phyloP scores from a whole-genome alignment of 2,329 filamentous ascomycete species.

The Ascochyta koolunga region DNA sequence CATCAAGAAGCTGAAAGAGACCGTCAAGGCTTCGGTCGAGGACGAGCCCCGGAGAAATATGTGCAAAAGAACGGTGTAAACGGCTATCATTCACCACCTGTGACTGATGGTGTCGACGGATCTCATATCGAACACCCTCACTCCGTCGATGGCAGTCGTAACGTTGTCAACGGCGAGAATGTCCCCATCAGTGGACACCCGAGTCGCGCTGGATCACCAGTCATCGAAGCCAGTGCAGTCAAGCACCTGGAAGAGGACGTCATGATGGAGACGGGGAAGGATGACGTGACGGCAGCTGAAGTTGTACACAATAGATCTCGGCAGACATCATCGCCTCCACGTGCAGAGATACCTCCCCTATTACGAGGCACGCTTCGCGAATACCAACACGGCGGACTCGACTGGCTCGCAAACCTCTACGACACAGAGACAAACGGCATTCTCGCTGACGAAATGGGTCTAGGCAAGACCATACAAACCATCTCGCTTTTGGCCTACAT shows the following conservation, averaged over 20 bases:
- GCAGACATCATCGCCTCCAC: conserved; percentile 37
- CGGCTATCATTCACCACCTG: conserved; percentile 47
- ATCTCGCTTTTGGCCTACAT: conserved; percentile 92
- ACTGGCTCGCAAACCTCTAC: conserved; percentile 95
- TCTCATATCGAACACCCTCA: conserved; percentile 41
- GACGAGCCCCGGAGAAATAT: conserved; percentile 24
- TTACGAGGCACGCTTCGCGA: conserved; percentile 88
- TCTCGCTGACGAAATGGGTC: conserved; percentile 95
- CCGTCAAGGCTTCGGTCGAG: conserved; percentile 33
- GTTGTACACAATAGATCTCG: conserved; percentile 30
- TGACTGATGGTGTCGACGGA: conserved; percentile 51
- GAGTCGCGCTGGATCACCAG: not conserved
- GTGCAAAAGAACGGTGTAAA: conserved; percentile 42
- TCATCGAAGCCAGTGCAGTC: conserved; percentile 1
- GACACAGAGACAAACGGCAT: conserved; percentile 94
- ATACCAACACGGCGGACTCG: conserved; percentile 95
- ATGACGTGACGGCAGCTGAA: conserved; percentile 21
- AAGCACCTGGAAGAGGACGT: conserved; percentile 12
- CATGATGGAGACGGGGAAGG: conserved; percentile 21
- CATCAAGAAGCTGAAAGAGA: conserved; percentile 44
- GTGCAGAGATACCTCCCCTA: conserved; percentile 59
- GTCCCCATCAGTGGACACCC: conserved; percentile 21
- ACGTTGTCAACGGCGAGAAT: conserved; percentile 21
- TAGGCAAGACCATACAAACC: conserved; percentile 98
- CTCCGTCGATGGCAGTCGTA: not conserved